phyloP scores from a whole-genome alignment of 805 yeast species.

The Ogataea chonburiensis region DNA sequence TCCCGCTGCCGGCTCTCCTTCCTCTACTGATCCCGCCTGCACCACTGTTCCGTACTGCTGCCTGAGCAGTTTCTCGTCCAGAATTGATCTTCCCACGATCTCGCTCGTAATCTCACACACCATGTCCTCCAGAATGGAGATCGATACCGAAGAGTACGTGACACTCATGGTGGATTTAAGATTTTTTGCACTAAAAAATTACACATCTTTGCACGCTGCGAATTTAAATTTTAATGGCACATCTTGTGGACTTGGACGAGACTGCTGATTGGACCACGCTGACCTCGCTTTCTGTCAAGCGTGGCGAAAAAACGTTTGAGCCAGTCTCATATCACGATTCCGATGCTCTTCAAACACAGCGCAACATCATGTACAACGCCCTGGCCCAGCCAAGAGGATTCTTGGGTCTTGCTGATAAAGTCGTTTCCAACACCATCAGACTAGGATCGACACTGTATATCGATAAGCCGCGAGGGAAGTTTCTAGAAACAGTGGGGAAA shows the following conservation, averaged over 20 bases:
- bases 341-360: slow-evolving; percentile 46
- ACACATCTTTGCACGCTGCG: background rate
- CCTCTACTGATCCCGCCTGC: slow-evolving; percentile 28
- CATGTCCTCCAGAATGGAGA: slow-evolving; percentile 34
- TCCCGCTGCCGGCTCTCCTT: slow-evolving; percentile 15
- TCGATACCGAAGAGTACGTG: slow-evolving; percentile 33
- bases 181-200: background rate
- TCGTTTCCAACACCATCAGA: slow-evolving; percentile 31
- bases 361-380: slow-evolving; percentile 73
- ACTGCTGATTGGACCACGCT: slow-evolving; percentile 54
- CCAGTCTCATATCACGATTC: slow-evolving; percentile 44
- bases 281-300: slow-evolving; percentile 38
- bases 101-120: slow-evolving; percentile 35
- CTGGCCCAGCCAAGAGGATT: slow-evolving; percentile 49
- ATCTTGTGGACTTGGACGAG: slow-evolving; percentile 33
- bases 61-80: slow-evolving; percentile 33
- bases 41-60: slow-evolving; percentile 31
- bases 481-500: slow-evolving; percentile 69
- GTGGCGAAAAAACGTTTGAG: slow-evolving; percentile 85
- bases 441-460: slow-evolving; percentile 30
- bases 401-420: slow-evolving; percentile 19
- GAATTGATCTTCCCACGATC: slow-evolving; percentile 30
- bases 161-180: slow-evolving; percentile 13
- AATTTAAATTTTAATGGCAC: too few relatives aligned
- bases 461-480: slow-evolving; percentile 63